Evolutionary conservation across 257 asterid genomes (phyloP).

Genomic region (Ehretia macrophylla): DNA sequence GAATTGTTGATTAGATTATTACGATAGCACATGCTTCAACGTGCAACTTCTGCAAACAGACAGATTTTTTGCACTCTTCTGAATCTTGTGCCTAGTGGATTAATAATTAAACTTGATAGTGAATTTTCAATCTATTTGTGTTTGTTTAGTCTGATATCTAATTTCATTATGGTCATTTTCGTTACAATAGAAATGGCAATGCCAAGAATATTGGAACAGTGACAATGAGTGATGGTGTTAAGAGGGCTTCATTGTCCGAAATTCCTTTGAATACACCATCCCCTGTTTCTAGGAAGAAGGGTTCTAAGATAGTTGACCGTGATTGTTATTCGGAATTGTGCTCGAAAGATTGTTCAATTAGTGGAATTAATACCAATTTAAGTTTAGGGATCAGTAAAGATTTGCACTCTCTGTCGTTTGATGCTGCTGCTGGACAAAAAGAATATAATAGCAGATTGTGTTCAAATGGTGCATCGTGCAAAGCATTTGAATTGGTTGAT

Average conservation of each 20-base stretch:
- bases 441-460: conserved; percentile 11
- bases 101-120: too few relatives aligned
- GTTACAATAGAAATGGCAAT: conserved; percentile 31
- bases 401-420: conserved; percentile 8
- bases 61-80: not conserved
- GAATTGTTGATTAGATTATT: too few relatives aligned
- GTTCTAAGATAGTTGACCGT: conserved; percentile 8
- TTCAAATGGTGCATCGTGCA: conserved; percentile 16
- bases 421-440: conserved; percentile 23
- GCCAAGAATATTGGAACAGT: conserved; percentile 24
- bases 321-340: not conserved
- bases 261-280: conserved; percentile 38
- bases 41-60: not conserved
- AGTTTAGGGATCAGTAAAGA: conserved; percentile 20
- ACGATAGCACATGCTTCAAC: not conserved
- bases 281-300: conserved; percentile 16
- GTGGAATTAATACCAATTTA: conserved; percentile 6
- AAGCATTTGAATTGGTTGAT: conserved; percentile 15
- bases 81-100: not conserved
- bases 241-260: conserved; percentile 57
- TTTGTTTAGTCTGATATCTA: not conserved
- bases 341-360: conserved; percentile 5
- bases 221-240: conserved; percentile 20
- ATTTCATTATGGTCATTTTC: conserved; percentile 12
- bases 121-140: not conserved